Evolutionary conservation across 257 asterid species (phyloP), one percentile per base, ranked within the genome.

Genomic region (Scutellaria minor): DNA sequence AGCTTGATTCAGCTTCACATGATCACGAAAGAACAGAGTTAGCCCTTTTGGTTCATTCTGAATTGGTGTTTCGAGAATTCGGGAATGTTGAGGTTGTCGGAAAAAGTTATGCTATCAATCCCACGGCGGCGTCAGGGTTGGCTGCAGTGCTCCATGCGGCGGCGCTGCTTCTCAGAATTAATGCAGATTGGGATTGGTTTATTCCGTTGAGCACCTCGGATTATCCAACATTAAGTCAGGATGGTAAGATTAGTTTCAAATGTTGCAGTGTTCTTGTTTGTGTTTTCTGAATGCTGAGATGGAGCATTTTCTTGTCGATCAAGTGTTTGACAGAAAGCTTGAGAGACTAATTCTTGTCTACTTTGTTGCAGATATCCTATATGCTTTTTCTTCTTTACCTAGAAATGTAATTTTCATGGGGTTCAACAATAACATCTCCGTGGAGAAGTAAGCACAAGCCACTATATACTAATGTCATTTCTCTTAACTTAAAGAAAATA

Each of bases 71-170:
- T 54, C 62, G 24, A 5, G 87, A 81, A 22, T 85, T 88, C 44
- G 88, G 77, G 63, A 88, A 88, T 75, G 89, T 84, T 24, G 48
- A 88, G 27, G 83, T 85, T 44, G 91, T 81, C 0, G 84, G 88
- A 1, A 66, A 79, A 64, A 68, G 83, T 54, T 79, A 85, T 68
- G 82, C 78, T 5, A 75, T 85, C 27, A 82, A 79, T 61, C 81
- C 24, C 6, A 70, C 31, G 70, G 94, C 88, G 22, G 88, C 85
- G 5, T 88, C 94, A 0, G 83, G 84, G 14, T 77, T 85, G 50
- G 79, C 86, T 60, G 91, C 91, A 1, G 72, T 84, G 77, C 86
- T 88, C 42, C 89, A 88, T 51, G 89, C 86, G 1, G 81, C 88
- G 9, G 85, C 94, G 6, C 15, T 88, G 88, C 82, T 88, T 9